Conservation (phyloP, 371 early-diverging fungal genomes). For the Coemansia sp. region DNA sequence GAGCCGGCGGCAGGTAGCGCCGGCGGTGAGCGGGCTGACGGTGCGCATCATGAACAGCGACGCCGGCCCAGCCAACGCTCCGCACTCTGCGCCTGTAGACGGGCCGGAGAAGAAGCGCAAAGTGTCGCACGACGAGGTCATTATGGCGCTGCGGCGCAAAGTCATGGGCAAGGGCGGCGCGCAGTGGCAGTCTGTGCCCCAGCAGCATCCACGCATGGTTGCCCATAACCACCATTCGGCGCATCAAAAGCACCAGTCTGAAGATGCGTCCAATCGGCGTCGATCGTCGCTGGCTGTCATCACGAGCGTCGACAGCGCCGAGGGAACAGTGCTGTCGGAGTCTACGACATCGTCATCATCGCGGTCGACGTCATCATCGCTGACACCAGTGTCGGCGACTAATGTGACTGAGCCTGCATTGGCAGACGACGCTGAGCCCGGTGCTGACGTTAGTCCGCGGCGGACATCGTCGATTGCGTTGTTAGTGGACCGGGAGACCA, state of each 20-base stretch:
- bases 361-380: conserved; percentile 1
- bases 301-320: conserved; percentile 7
- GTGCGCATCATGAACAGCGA: conserved; percentile 23
- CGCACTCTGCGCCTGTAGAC: conserved; percentile 48
- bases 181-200: conserved; percentile 12
- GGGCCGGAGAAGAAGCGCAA: conserved; percentile 44
- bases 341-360: conserved; percentile 25
- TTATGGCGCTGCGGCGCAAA: conserved; percentile 50
- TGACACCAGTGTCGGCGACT: not conserved
- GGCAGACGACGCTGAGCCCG: not conserved
- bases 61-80: conserved; percentile 11
- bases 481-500: conserved; percentile 15
- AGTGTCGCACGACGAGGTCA: conserved; percentile 49
- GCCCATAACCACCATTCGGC: conserved; percentile 4
- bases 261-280: not conserved
- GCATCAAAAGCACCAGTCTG: conserved; percentile 11
- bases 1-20: conserved; percentile 26
- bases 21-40: conserved; percentile 44
- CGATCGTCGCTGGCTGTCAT: conserved; percentile 31
- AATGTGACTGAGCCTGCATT: not conserved
- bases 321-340: not conserved
- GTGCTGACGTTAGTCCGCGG: not conserved
- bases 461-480: conserved; percentile 30
- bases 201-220: conserved; percentile 3
- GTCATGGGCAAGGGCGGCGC: conserved; percentile 36